phyloP scores from a whole-genome alignment of 2,329 filamentous ascomycete species.

The Alternaria sp. region DNA sequence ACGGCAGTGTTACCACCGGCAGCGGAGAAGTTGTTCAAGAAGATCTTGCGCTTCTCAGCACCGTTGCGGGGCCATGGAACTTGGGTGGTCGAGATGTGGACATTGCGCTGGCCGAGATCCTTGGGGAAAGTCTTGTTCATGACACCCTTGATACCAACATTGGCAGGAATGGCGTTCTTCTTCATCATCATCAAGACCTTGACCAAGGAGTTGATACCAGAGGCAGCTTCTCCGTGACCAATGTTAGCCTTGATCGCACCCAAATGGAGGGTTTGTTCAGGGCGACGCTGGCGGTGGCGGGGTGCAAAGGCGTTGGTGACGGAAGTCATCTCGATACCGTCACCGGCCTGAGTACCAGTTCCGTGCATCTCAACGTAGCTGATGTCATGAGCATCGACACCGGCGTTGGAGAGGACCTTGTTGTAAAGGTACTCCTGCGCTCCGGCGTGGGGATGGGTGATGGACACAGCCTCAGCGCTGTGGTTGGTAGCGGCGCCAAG shows the following conservation, averaged over 20 bases:
- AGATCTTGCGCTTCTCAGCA: constrained; percentile 56
- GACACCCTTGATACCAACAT: constrained; percentile 62
- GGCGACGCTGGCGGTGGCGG: constrained; percentile 56
- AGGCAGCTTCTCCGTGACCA: constrained; percentile 62
- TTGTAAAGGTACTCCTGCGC: constrained; percentile 76
- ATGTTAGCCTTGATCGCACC: constrained; percentile 64
- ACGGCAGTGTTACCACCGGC: constrained; percentile 62
- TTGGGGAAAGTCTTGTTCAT: constrained; percentile 64
- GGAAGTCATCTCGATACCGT: constrained; percentile 81
- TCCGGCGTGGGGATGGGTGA: constrained; percentile 81
- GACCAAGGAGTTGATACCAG: constrained; percentile 61
- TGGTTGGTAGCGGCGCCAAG: constrained; percentile 80
- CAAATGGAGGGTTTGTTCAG: constrained; percentile 59
- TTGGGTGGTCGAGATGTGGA: constrained; percentile 58
- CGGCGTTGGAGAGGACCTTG: constrained; percentile 73
- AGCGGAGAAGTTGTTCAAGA: constrained; percentile 62
- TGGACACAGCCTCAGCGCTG: constrained; percentile 79
- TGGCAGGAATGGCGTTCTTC: constrained; percentile 61
- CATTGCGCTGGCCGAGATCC: constrained; percentile 59
- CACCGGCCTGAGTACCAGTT: constrained; percentile 85
- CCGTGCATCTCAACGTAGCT: constrained; percentile 91
- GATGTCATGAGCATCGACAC: constrained; percentile 77
- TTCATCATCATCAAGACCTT: constrained; percentile 63
- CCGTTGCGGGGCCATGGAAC: constrained; percentile 57
- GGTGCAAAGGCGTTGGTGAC: constrained; percentile 71